Percentiles rank a stretch among this genome's conserved stretches.
Evolutionary conservation across 768 basidiomycete genomes (phyloP).

Genomic region (Rhodotorula babjevae): DNA sequence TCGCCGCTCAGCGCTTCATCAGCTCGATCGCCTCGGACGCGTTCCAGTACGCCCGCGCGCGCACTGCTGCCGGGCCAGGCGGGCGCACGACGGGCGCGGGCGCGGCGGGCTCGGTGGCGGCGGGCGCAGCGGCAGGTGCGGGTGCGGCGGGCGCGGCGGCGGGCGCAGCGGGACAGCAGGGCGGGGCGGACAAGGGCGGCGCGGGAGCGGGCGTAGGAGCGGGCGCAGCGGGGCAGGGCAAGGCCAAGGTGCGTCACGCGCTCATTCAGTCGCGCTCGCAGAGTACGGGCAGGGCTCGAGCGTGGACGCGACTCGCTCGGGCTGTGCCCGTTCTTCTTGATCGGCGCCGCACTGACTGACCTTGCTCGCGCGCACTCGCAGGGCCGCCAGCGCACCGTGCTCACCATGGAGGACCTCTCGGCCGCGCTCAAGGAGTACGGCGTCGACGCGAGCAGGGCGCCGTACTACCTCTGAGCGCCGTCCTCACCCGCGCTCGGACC

Average conservation of each 20-base stretch:
- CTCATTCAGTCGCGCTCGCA: neutral
- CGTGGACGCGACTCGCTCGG: too few species aligned
- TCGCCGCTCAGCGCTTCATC: conserved; percentile 96
- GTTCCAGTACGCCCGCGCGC: conserved; percentile 93
- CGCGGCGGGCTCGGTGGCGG: conserved; percentile 40
- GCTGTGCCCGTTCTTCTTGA: too few species aligned
- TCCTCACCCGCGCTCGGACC: neutral
- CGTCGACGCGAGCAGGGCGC: conserved; percentile 86
- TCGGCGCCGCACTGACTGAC: too few species aligned
- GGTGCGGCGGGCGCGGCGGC: neutral
- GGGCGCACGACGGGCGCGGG: conserved; percentile 45
- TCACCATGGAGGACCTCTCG: conserved; percentile 96
- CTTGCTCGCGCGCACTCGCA: too few species aligned
- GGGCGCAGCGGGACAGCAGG: too few species aligned
- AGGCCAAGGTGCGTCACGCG: conserved; percentile 15
- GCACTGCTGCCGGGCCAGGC: conserved; percentile 65
- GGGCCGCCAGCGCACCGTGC: conserved; percentile 73
- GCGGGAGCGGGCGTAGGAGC: neutral
- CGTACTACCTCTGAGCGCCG: conserved; percentile 68
- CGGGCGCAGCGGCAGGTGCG: neutral
- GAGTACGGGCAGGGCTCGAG: too few species aligned
- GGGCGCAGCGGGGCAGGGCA: neutral
- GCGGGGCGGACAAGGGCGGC: too few species aligned
- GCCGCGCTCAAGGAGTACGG: conserved; percentile 93
- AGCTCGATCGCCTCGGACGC: conserved; percentile 95